phyloP scores from a whole-genome alignment of 225 moss, liverwort and hornwort species.

The Thuidium tamariscinum region DNA sequence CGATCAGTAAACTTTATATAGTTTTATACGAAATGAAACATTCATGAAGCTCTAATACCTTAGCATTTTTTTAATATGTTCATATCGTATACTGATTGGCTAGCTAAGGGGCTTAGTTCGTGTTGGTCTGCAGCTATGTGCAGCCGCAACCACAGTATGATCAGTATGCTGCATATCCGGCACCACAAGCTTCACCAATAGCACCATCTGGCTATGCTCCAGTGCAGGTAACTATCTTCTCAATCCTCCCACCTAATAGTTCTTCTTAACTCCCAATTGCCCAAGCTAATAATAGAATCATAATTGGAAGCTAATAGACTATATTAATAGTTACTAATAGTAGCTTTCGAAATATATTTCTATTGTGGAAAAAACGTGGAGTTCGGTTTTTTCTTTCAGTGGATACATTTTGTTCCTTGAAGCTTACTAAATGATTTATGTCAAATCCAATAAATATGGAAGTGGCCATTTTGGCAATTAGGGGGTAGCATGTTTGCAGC shows the following conservation, averaged over 20 bases:
- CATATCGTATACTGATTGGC: background rate
- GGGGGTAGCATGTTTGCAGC: background rate
- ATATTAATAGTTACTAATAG: background rate
- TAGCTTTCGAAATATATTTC: background rate
- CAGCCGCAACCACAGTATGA: constrained; percentile 69
- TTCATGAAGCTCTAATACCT: background rate
- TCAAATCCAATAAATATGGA: background rate
- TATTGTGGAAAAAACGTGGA: background rate
- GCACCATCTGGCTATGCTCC: constrained; percentile 89
- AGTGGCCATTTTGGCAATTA: background rate
- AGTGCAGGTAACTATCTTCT: constrained; percentile 52
- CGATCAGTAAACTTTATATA: background rate
- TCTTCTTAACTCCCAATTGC: background rate
- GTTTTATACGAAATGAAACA: background rate
- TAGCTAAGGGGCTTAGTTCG: background rate
- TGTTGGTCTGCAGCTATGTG: constrained; percentile 52
- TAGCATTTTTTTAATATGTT: background rate
- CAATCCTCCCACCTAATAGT: background rate
- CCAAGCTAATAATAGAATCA: background rate
- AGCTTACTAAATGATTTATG: background rate
- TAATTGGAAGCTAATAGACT: background rate
- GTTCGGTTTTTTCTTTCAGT: background rate
- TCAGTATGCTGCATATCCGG: constrained; percentile 65
- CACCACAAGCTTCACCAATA: constrained; percentile 62
- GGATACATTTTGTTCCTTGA: background rate